Evolutionary conservation across 768 basidiomycete species (phyloP).

Genomic region (Chalciporus chontae): DNA sequence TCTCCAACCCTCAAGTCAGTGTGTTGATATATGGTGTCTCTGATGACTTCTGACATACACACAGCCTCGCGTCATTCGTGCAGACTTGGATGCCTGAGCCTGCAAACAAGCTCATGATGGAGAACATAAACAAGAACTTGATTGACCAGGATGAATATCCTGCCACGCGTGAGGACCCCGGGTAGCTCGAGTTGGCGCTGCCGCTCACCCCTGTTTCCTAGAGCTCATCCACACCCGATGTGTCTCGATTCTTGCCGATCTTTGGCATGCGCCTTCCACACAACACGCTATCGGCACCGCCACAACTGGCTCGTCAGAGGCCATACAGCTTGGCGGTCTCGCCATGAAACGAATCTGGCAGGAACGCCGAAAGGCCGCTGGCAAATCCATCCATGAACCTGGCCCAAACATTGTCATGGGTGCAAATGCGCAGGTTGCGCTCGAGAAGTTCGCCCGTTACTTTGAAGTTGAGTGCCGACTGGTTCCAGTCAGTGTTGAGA

Average conservation of each 20-base stretch:
- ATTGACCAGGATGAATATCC: conserved; percentile 74
- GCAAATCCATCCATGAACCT: conserved; percentile 63
- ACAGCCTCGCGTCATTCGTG: conserved; percentile 59
- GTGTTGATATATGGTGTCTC: background rate
- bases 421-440: conserved; percentile 66
- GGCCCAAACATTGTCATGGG: conserved; percentile 66
- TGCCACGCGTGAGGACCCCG: conserved; percentile 38
- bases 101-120: conserved; percentile 54
- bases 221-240: conserved; percentile 44
- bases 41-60: conserved; percentile 1
- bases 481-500: conserved; percentile 62
- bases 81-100: conserved; percentile 59
- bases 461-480: conserved; percentile 64
- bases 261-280: conserved; percentile 61
- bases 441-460: conserved; percentile 69
- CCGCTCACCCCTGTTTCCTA: conserved; percentile 5
- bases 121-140: conserved; percentile 65
- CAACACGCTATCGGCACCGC: conserved; percentile 62
- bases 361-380: conserved; percentile 57
- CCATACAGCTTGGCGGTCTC: conserved; percentile 69
- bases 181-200: background rate
- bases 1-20: conserved; percentile 47
- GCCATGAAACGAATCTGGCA: conserved; percentile 75
- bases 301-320: conserved; percentile 68
- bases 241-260: conserved; percentile 57